Evolutionary conservation across 768 basidiomycete genomes (phyloP).

Genomic region (Kwoniella shandongensis): DNA sequence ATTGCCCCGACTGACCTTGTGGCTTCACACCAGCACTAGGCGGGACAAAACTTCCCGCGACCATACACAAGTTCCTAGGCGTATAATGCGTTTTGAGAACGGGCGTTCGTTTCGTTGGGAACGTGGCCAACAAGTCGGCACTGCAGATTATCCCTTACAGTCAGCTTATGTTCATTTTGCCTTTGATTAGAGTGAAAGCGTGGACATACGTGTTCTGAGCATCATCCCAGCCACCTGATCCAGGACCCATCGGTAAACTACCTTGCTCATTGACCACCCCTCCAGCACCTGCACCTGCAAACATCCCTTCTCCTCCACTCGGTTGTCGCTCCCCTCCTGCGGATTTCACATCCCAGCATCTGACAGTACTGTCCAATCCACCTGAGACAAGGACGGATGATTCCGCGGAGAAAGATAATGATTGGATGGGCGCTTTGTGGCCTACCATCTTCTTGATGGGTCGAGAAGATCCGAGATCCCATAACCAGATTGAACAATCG

Average conservation of each 20-base stretch:
- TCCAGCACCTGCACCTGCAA: constrained; percentile 8
- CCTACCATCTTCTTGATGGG: constrained; percentile 96
- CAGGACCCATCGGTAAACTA: constrained; percentile 23
- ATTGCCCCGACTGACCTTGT: not conserved
- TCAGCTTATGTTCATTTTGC: too few relatives aligned
- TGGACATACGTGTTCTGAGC: constrained; percentile 54
- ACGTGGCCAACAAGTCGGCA: constrained; percentile 80
- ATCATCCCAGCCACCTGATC: constrained; percentile 18
- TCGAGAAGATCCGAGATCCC: constrained; percentile 94
- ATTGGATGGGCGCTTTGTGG: constrained; percentile 83
- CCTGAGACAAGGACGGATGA: constrained; percentile 88
- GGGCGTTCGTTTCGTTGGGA: constrained; percentile 94
- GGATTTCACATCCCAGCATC: constrained; percentile 95
- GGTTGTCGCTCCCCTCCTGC: constrained; percentile 61
- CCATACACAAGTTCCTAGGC: constrained; percentile 86
- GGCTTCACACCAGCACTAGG: constrained; percentile 29
- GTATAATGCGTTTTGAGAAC: constrained; percentile 91
- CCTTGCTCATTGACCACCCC: constrained; percentile 10
- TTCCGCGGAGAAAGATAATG: constrained; percentile 87
- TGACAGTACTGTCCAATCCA: constrained; percentile 89
- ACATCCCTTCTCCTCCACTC: constrained; percentile 1
- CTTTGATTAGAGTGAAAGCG: too few relatives aligned
- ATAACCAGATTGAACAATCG: constrained; percentile 73
- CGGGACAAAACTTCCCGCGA: constrained; percentile 62
- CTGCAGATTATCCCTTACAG: constrained; percentile 55